Conservation (phyloP, 805 yeast species). For the Barnettozyma sucrosica region DNA sequence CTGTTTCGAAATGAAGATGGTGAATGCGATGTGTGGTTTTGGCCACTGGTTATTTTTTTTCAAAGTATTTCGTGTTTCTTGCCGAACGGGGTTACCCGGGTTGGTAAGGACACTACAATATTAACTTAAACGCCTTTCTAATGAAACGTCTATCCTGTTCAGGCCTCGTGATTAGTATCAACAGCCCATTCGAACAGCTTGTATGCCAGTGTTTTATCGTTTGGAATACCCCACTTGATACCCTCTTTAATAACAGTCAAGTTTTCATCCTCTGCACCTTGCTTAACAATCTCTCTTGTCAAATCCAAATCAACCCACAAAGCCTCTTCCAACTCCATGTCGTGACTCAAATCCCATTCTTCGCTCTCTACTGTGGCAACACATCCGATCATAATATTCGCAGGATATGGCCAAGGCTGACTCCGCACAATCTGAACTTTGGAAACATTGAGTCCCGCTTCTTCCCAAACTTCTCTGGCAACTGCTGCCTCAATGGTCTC, state of each 20-base stretch:
- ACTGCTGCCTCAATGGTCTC: conserved; percentile 89
- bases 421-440: conserved; percentile 59
- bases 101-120: neutral
- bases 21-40: neutral
- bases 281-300: conserved; percentile 36
- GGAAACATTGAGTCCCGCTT: conserved; percentile 64
- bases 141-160: neutral
- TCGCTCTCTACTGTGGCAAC: conserved; percentile 60
- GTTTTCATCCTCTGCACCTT: conserved; percentile 22
- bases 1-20: neutral
- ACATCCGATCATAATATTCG: conserved; percentile 90
- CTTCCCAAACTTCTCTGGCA: conserved; percentile 89
- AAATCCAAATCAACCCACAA: conserved; percentile 67
- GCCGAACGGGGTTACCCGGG: neutral
- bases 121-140: too few species aligned
- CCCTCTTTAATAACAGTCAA: conserved; percentile 14
- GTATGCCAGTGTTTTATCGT: conserved; percentile 24
- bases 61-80: neutral
- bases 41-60: neutral
- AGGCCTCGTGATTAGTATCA: conserved; percentile 7
- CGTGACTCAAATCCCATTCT: conserved; percentile 66
- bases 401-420: conserved; percentile 99
- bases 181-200: conserved; percentile 22
- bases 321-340: conserved; percentile 79
- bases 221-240: conserved; percentile 19